Base-by-base conservation (phyloP, 148 eudicot genomes). In the Rhododendron vialii region DNA sequence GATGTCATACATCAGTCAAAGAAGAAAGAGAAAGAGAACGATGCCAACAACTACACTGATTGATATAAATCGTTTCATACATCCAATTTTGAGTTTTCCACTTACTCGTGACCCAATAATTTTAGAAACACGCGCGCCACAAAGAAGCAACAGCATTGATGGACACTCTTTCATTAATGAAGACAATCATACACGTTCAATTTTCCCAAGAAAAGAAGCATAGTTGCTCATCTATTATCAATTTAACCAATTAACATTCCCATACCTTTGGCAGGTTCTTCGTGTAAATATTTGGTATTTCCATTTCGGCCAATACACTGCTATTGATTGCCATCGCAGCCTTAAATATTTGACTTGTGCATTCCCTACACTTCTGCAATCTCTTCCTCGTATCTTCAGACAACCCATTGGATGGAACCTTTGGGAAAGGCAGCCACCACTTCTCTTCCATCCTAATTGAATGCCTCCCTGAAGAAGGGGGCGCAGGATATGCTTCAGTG, bases 401-500 rank as follows among this genome's bases (percentile, higher is more conserved):
- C 85, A 92, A 79, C 4, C 94, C 94, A 35, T 81, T 87, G 0
- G 86, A 69, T 6, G 93, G 93, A 61, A 91, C 92, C 85, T 85
- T 89, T 2, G 94, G 94, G 47, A 87, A 90, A 8, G 94, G 94
- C 53, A 92, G 77, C 94, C 94, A 92, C 93, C 94, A 92, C 57
- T 92, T 92, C 59, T 92, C 94, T 67, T 91, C 93, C 43, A 86
- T 82, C 61, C 82, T 74, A n/a, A 84, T 50, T 0, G 91, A 87
- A 78, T 86, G 88, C 84, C 87, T 79, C 55, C 89, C 61, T 1
- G 74, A 86, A 82, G 86, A 86, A 75, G 55, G 65, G 24, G 80
- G 85, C 24, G 73, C 85, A 48, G 86, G 71, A 51, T 78, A 63
- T 30, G 85, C 86, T 73, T 84, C 87, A 33, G 78, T 43, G 22